phyloP scores from a whole-genome alignment of 306 rosid species.

The Mucuna pruriens region DNA sequence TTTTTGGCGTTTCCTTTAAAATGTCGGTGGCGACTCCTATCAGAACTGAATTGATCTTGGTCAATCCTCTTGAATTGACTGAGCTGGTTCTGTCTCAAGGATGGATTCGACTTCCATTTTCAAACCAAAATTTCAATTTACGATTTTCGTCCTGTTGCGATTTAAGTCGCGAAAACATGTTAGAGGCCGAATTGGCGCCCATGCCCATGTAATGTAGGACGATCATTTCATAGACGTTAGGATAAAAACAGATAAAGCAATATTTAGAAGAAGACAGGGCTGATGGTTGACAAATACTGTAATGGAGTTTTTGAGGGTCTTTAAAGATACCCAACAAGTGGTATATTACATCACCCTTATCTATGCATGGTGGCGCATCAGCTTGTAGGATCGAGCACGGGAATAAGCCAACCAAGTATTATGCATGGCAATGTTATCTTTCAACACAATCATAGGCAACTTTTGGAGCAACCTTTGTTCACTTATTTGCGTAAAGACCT shows the following conservation, averaged over 20 bases:
- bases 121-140: no score
- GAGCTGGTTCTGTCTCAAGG: no score
- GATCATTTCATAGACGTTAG: slow-evolving; percentile 15
- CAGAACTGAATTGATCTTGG: no score
- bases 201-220: slow-evolving; percentile 19
- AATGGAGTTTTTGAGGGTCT: slow-evolving; percentile 20
- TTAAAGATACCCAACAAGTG: slow-evolving; percentile 48
- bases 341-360: slow-evolving; percentile 53
- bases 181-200: slow-evolving; percentile 17
- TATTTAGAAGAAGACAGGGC: slow-evolving; percentile 34
- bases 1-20: no score
- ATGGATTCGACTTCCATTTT: no score
- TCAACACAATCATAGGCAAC: slow-evolving; percentile 47
- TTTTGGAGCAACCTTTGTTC: slow-evolving; percentile 40
- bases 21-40: no score
- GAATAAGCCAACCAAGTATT: slow-evolving; percentile 45
- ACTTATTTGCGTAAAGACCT: slow-evolving; percentile 55
- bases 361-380: slow-evolving; percentile 37
- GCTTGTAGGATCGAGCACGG: slow-evolving; percentile 21
- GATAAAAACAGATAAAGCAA: slow-evolving; percentile 27
- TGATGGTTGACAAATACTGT: slow-evolving; percentile 39
- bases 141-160: no score
- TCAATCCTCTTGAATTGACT: no score
- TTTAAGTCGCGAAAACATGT: no score
- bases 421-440: slow-evolving; percentile 51